Conservation (phyloP, 1,284 basidiomycete genomes). For the Mycosarcoma maydis region DNA sequence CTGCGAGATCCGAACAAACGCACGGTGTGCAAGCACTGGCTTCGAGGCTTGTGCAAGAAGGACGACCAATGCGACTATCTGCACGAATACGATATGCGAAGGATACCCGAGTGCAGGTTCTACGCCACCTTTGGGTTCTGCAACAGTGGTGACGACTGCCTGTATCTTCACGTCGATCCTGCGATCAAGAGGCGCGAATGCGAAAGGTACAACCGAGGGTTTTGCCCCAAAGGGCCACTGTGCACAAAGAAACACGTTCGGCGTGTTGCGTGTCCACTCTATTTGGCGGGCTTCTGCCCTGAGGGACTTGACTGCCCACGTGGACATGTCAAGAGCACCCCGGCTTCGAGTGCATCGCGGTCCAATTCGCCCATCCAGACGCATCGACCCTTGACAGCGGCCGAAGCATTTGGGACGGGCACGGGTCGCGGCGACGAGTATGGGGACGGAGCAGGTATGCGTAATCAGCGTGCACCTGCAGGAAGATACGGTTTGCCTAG, state of each 20-base stretch:
- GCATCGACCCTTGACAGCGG: slow-evolving; percentile 59
- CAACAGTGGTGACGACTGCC: slow-evolving; percentile 95
- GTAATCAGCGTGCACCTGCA: slow-evolving; percentile 19
- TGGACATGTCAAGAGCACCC: slow-evolving; percentile 74
- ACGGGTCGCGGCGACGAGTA: slow-evolving; percentile 23
- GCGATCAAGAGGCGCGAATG: slow-evolving; percentile 82
- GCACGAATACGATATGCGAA: slow-evolving; percentile 96
- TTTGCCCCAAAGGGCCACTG: slow-evolving; percentile 78
- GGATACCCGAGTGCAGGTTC: slow-evolving; percentile 99
- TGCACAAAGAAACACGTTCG: slow-evolving; percentile 94
- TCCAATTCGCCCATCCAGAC: slow-evolving; percentile 61
- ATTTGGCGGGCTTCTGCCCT: slow-evolving; percentile 95
- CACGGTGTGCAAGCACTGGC: slow-evolving; percentile 96
- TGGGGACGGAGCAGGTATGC: slow-evolving; percentile 20
- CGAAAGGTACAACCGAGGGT: slow-evolving; percentile 93
- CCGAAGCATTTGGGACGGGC: slow-evolving; percentile 59
- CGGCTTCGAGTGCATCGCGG: slow-evolving; percentile 57
- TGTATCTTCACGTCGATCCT: slow-evolving; percentile 97
- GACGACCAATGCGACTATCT: slow-evolving; percentile 98
- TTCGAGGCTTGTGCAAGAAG: slow-evolving; percentile 97
- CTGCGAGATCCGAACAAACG: slow-evolving; percentile 70
- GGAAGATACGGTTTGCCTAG: slow-evolving; percentile 26
- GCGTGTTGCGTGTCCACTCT: slow-evolving; percentile 87
- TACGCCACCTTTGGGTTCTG: slow-evolving; percentile 98
- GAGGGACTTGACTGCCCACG: slow-evolving; percentile 86